These are phyloP conservation scores for Cladophialophora bantiana DNA, from an alignment of 2,329 filamentous ascomycete species.

Conservation along the genomic window DNA sequence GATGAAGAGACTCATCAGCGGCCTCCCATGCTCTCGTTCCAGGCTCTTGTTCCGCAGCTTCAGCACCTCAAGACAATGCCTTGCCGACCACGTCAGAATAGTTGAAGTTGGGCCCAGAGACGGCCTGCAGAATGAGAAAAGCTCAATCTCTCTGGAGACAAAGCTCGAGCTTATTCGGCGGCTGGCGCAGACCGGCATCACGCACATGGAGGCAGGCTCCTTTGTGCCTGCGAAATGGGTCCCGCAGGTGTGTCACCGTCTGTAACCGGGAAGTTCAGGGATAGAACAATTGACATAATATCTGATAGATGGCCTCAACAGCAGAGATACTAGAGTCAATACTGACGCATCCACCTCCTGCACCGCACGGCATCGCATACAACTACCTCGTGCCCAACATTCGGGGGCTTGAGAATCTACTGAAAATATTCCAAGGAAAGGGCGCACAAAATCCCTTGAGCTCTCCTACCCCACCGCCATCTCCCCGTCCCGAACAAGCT, in stretches of 20 bases:
- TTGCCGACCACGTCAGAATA: constrained; percentile 59
- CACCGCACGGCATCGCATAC: constrained; percentile 63
- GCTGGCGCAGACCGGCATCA: constrained; percentile 57
- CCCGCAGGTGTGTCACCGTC: constrained; percentile 53
- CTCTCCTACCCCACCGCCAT: constrained; percentile 43
- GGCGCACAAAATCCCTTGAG: constrained; percentile 45
- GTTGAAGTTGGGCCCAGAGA: constrained; percentile 62
- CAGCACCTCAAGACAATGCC: constrained; percentile 41
- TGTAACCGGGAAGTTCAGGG: background rate
- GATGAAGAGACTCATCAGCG: constrained; percentile 23
- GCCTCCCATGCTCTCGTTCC: constrained; percentile 5
- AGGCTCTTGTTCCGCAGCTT: constrained; percentile 30
- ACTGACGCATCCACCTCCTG: constrained; percentile 58
- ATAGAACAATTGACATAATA: background rate
- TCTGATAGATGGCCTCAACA: constrained; percentile 67
- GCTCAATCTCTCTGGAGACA: constrained; percentile 54
- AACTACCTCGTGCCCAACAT: constrained; percentile 72
- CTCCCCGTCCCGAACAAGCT: constrained; percentile 47
- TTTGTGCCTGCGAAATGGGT: constrained; percentile 63
- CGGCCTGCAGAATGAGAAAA: constrained; percentile 62
- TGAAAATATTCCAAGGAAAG: constrained; percentile 59
- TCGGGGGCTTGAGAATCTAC: constrained; percentile 66
- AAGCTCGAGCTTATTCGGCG: constrained; percentile 59
- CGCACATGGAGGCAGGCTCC: constrained; percentile 60
- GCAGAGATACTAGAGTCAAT: constrained; percentile 65